Evolutionary conservation across 2,329 filamentous ascomycete species (phyloP), one percentile per base, ranked within the genome.

Genomic region (Aspergillus nomiae): DNA sequence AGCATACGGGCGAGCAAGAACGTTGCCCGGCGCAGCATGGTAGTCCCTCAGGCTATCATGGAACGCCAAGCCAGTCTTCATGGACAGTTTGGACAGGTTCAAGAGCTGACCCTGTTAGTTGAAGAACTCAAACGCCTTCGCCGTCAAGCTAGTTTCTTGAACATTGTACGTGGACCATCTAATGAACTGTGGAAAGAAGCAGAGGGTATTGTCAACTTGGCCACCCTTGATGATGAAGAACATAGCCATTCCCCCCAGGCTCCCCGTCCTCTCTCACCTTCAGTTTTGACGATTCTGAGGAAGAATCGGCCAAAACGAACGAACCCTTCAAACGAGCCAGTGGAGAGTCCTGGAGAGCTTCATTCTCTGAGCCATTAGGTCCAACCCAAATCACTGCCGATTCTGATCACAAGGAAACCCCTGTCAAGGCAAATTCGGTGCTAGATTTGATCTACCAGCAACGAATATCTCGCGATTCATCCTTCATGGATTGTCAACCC

Each of bases 51-150:
- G 65, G 84, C 82, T 28, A 90, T 90, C 60, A 82, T 86, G 69
- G 87, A 89, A 70, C 85, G 86, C 62, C 87, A 90, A 72, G 85
- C 85, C 61, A 89, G 87, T 67, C 85, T 90, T 4, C 84, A 89
- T 60, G 86, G 86, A 21, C 88, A 90, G 70, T 89, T 89, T 66
- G 84, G 86, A 34, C 83, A 89, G 51, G 81, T 90, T 32, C 84
- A 86, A 64, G 87, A 90, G 73, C 84, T 89, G 76, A 88, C 87
- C 5, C 71, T 89, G 11, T 73, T 89, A 21, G 89, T 90, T 51
- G 87, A 89, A 73, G 87, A 89, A 67, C 77, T 90, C 41, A 89
- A 88, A 70, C 85, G 87, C 59, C 81, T 89, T 62, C 83, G 84
- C 26, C 77, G 84, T 53, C 84, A 85, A 60, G 87, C 86, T 26